These are phyloP conservation scores for Protomyces inouyei DNA, from an alignment of 1,139 yeast genomes.

Conservation along the genomic window DNA sequence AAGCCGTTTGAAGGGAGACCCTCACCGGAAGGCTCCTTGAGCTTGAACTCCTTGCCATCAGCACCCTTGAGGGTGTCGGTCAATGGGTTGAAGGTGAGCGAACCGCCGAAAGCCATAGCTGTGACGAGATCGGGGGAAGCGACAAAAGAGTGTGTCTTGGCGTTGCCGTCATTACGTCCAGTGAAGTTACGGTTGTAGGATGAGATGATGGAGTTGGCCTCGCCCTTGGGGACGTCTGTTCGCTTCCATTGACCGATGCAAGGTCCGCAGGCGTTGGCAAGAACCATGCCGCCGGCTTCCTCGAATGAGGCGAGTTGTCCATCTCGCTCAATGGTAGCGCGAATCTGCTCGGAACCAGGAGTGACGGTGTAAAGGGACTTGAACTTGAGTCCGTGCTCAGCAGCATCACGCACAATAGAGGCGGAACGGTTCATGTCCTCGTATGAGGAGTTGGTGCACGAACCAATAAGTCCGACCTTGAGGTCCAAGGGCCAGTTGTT, in stretches of 20 bases:
- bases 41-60: constrained; percentile 92
- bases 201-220: constrained; percentile 95
- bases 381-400: constrained; percentile 80
- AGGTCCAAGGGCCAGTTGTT: constrained; percentile 93
- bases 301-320: constrained; percentile 86
- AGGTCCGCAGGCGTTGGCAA: constrained; percentile 99
- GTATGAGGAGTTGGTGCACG: constrained; percentile 98
- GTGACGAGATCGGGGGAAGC: constrained; percentile 98
- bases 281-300: constrained; percentile 89
- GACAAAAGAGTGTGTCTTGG: constrained; percentile 95
- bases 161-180: constrained; percentile 98
- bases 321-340: constrained; percentile 97
- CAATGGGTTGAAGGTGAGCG: constrained; percentile 95
- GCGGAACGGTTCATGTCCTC: constrained; percentile 99
- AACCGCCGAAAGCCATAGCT: constrained; percentile 95
- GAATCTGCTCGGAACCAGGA: constrained; percentile 98
- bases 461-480: constrained; percentile 94
- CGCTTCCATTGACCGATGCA: constrained; percentile 99
- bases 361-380: constrained; percentile 89
- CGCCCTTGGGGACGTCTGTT: constrained; percentile 94
- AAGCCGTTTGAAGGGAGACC: constrained; percentile 92
- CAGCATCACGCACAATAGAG: constrained; percentile 87
- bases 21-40: constrained; percentile 82
- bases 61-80: constrained; percentile 91
- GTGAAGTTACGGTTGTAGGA: constrained; percentile 99